Base-by-base conservation (phyloP, 2,329 filamentous ascomycete species). In the Trichophaea hybrida region DNA sequence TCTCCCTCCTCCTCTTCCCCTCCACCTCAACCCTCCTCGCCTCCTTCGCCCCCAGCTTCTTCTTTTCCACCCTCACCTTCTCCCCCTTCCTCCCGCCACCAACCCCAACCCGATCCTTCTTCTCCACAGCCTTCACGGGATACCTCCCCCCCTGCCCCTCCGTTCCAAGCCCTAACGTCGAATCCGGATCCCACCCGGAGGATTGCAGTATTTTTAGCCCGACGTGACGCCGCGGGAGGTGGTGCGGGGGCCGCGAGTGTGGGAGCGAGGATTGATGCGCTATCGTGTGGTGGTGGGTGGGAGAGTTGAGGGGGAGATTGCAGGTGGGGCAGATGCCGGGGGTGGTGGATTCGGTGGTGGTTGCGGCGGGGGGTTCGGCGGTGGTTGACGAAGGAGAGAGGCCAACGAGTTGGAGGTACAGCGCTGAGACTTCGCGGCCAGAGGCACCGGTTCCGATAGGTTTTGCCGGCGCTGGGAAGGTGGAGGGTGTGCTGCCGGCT, bases 101-200 rank as follows among this genome's bases (percentile, higher is more conserved):
- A 32, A 95, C 72, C 0, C 90, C 91, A 6, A 85, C 74, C 2
- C 79, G 88, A 69, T 91, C 81, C 48, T 83, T 78, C 72, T 95
- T 95, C 58, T 78, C 74, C 60, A 77, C 78, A 0, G 80, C 75
- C 69, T 88, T 88, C 63, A 96, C 76, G 0, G 90, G 90, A 65
- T 82, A 83, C 44, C 84, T 76, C 61, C 88, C 83, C 2, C 90
- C 90, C 65, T 85, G 80, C 0, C 85, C 83, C 1, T 74, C 73
- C 7, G 78, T 78, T 0, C 90, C 90, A 0, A 96, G 76, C 0
- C 90, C 90, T 13, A 74, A 72, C 2, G 88, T 76, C 33, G 80
- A 75, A 71, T 90, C 86, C 0, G 85, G 84, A 66, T 90, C 83
- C 81, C 85, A 90, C 33, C 86, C 86, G 60, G 85, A 78, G 0